Evolutionary conservation across 2,329 filamentous ascomycete genomes (phyloP), one percentile per base, ranked within the genome.

Genomic region (Didymella exigua): DNA sequence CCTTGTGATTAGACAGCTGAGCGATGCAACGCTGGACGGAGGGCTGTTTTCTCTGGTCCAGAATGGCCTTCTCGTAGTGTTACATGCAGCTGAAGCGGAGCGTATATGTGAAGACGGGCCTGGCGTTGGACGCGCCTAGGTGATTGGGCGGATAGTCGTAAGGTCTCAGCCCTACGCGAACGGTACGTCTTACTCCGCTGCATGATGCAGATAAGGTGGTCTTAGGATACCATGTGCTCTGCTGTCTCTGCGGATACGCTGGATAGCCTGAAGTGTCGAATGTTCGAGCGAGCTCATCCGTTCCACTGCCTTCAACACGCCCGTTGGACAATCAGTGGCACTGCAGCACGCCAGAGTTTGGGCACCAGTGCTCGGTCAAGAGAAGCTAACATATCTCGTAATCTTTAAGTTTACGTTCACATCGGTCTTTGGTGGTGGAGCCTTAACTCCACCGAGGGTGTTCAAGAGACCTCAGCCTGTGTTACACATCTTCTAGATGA

Each of bases 61-160:
- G 13, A 30, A 26, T 19, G 18, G 29, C 14, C 10, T 19, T 13
- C 30, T 45, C 36, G 27, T 30, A 42, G 13, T 47, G 47, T 47
- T 55, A 42, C 46, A 55, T 55, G 46, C 46, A 55, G 52, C 52
- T 49, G 52, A 55, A 55, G 52, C 46, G 36, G 36, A 49, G 34
- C 13, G 16, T 49, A 30, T 33, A 44, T 49, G 41, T 45, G 23
- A 18, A 54, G 33, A 49, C 40, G 40, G 44, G 13, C 40, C 40
- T 34, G 21, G 19, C 13, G 34, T 23, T 30, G 23, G 18, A 33
- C 23, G 18, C 3, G 10, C 34, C 3, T 9, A 30, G 18, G 29
- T 36, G 21, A 49, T 54, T 54, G 52, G 52, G 29, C 24, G 34
- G 45, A 10, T 40, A 45, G 47, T 37, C 34, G 31, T 36, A 44